phyloP scores from a whole-genome alignment of 768 basidiomycete genomes.

The Galerina marginata region DNA sequence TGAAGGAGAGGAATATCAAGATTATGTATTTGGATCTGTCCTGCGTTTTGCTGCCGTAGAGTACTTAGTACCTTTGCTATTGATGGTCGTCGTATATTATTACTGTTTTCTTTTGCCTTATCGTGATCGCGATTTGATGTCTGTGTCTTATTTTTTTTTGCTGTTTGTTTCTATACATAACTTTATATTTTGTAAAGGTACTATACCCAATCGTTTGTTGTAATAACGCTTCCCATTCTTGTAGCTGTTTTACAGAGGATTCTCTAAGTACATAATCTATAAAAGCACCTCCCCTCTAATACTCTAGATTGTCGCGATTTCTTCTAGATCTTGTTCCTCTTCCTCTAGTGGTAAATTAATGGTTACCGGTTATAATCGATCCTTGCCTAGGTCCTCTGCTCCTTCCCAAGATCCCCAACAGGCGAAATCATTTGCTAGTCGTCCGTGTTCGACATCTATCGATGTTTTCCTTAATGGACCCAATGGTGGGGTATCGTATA shows the following conservation, averaged over 20 bases:
- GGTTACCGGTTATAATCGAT: background rate
- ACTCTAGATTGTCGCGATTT: background rate
- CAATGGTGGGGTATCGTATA: slow-evolving; percentile 42
- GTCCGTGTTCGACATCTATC: slow-evolving; percentile 40
- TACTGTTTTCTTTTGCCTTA: too few species aligned
- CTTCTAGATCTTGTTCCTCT: background rate
- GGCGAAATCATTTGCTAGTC: slow-evolving; percentile 48
- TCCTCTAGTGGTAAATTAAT: background rate
- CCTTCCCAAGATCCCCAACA: slow-evolving; percentile 51
- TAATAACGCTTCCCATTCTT: slow-evolving; percentile 7
- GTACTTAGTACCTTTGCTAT: too few species aligned
- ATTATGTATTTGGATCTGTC: slow-evolving; percentile 64
- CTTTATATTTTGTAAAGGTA: slow-evolving; percentile 11
- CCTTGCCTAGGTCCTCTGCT: slow-evolving; percentile 37
- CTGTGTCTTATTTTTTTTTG: slow-evolving; percentile 2
- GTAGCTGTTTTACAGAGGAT: background rate
- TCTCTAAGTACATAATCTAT: too few species aligned
- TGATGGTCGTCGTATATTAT: too few species aligned
- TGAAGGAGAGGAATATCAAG: slow-evolving; percentile 73
- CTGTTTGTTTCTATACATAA: background rate
- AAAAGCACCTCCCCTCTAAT: too few species aligned
- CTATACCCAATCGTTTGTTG: slow-evolving; percentile 10
- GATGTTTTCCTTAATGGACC: slow-evolving; percentile 43
- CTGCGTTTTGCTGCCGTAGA: slow-evolving; percentile 54
- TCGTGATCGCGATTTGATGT: too few species aligned